A percentile compares a stretch with the other conserved stretches of the same genome.
phyloP scores from a whole-genome alignment of 2,329 filamentous ascomycete species.

The Aureobasidium leucospermi region DNA sequence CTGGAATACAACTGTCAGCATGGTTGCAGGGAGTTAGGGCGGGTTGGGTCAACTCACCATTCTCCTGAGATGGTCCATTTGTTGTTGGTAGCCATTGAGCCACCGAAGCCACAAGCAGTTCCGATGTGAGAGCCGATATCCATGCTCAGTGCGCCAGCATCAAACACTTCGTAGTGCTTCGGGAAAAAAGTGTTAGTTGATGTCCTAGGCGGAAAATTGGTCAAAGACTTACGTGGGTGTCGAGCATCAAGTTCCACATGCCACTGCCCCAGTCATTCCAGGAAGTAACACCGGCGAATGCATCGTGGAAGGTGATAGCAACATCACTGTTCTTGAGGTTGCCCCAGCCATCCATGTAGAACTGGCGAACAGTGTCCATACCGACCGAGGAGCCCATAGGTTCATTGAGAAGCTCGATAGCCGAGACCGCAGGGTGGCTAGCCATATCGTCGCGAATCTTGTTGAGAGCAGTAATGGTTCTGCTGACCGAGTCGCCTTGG shows the following conservation, averaged over 20 bases:
- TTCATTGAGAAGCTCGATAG: slow-evolving; percentile 43
- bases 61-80: slow-evolving; percentile 43
- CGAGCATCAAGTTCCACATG: slow-evolving; percentile 38
- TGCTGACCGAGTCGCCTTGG: slow-evolving; percentile 34
- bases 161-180: slow-evolving; percentile 43
- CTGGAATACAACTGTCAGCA: not conserved
- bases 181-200: slow-evolving; percentile 16
- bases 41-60: no score
- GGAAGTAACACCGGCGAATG: slow-evolving; percentile 36
- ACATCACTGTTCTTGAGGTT: slow-evolving; percentile 35
- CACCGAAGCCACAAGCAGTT: slow-evolving; percentile 38
- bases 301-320: slow-evolving; percentile 40
- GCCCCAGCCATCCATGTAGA: slow-evolving; percentile 44
- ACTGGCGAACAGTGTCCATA: slow-evolving; percentile 37
- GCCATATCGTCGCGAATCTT: slow-evolving; percentile 41
- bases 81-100: slow-evolving; percentile 37
- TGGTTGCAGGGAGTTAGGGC: no score
- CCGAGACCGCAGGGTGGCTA: slow-evolving; percentile 37
- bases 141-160: no score
- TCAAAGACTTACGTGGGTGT: slow-evolving; percentile 30
- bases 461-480: slow-evolving; percentile 37
- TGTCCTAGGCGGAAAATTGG: no score
- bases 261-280: slow-evolving; percentile 40
- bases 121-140: slow-evolving; percentile 33
- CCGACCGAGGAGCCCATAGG: slow-evolving; percentile 37